Conservation (phyloP, 345 rosid species). For the Brassica incana region DNA sequence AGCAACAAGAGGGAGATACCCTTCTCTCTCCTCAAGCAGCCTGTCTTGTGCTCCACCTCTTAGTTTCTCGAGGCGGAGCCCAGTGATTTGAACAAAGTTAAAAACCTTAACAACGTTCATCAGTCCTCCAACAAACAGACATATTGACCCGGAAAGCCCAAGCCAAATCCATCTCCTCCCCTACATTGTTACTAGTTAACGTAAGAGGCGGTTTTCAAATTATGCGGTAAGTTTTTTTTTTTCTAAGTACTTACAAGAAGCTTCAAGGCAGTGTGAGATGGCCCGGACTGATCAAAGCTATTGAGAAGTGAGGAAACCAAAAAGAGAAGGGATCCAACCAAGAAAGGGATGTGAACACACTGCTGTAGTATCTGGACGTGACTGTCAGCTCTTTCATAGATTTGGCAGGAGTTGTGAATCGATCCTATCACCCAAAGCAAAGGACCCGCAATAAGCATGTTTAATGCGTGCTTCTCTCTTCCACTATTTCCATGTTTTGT, state of each 20-base stretch:
- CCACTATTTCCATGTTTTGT: slow-evolving; percentile 47
- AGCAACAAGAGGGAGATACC: slow-evolving; percentile 54
- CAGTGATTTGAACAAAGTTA: slow-evolving; percentile 59
- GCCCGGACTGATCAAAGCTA: slow-evolving; percentile 46
- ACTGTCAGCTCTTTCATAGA: slow-evolving; percentile 81
- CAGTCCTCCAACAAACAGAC: slow-evolving; percentile 58
- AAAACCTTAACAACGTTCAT: slow-evolving; percentile 70
- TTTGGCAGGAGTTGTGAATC: slow-evolving; percentile 82
- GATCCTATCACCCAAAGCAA: slow-evolving; percentile 78
- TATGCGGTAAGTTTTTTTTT: not conserved
- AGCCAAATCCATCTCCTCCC: slow-evolving; percentile 60
- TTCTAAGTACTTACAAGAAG: slow-evolving; percentile 50
- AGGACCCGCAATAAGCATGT: slow-evolving; percentile 72
- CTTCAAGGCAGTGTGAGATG: slow-evolving; percentile 45
- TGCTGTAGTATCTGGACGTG: slow-evolving; percentile 79
- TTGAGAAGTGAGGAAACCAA: slow-evolving; percentile 67
- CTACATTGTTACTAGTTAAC: slow-evolving; percentile 31
- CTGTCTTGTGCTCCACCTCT: slow-evolving; percentile 73
- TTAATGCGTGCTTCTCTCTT: slow-evolving; percentile 58
- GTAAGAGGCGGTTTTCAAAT: not conserved
- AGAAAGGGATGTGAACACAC: slow-evolving; percentile 68
- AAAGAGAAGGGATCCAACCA: slow-evolving; percentile 62
- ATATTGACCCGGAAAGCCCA: slow-evolving; percentile 52
- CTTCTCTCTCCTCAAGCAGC: slow-evolving; percentile 54
- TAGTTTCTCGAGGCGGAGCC: slow-evolving; percentile 66